phyloP scores from a whole-genome alignment of 129 eudicot genomes.

The Tagetes patula region DNA sequence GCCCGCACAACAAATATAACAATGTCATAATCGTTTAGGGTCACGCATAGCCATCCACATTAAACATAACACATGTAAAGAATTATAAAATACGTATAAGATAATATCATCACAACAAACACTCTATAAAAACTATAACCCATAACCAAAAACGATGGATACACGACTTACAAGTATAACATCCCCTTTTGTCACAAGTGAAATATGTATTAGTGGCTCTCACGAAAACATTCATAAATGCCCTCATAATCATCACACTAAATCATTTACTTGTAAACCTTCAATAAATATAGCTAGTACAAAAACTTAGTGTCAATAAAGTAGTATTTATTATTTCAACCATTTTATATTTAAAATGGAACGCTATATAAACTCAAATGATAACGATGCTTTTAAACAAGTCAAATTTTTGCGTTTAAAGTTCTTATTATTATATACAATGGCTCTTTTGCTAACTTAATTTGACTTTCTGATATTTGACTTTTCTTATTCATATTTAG shows the following conservation, averaged over 20 bases:
- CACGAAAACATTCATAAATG: not conserved
- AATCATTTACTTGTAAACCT: not conserved
- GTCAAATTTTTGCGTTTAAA: constrained; percentile 13
- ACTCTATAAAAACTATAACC: no score
- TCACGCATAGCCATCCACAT: no score
- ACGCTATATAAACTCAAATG: not conserved
- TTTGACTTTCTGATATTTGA: constrained; percentile 27
- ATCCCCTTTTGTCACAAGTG: not conserved
- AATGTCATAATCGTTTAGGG: no score
- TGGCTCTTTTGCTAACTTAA: constrained; percentile 17
- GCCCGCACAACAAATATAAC: no score
- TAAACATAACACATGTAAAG: no score
- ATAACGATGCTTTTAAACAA: constrained; percentile 10
- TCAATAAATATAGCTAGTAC: not conserved
- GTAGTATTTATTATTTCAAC: constrained; percentile 11
- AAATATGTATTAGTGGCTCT: not conserved
- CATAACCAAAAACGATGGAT: no score
- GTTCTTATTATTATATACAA: not conserved
- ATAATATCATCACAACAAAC: no score
- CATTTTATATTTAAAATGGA: not conserved
- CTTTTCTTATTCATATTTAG: constrained; percentile 15
- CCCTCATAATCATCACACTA: not conserved
- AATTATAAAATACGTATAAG: no score
- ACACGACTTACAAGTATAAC: no score
- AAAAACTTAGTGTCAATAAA: not conserved